A percentile compares a stretch with the other conserved stretches of the same genome.
Conservation (phyloP, 306 rosid species). For the Lablab purpureus region DNA sequence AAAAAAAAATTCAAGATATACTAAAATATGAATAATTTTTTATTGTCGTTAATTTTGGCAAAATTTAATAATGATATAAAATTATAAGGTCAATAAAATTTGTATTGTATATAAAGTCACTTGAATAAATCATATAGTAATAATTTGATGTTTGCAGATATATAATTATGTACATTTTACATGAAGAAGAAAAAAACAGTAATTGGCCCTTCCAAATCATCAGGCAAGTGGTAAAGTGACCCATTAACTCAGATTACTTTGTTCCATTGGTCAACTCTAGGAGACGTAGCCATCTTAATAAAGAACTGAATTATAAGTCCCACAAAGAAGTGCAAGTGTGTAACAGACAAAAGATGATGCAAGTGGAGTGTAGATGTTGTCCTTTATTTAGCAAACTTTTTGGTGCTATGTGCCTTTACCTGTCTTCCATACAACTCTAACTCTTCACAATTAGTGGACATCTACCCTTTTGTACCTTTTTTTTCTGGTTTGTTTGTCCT, state of each 20-base stretch:
- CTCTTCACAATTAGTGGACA: constrained; percentile 42
- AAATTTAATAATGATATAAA: too few relatives aligned
- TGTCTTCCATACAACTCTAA: constrained; percentile 50
- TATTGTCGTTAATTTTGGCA: too few relatives aligned
- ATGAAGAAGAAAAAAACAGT: too few relatives aligned
- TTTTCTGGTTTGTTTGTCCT: constrained; percentile 11
- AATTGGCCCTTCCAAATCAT: neutral
- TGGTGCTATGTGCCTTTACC: constrained; percentile 43
- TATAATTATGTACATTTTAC: too few relatives aligned
- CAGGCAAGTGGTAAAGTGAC: neutral
- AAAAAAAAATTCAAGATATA: too few relatives aligned
- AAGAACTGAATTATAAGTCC: constrained; percentile 32
- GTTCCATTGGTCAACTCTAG: constrained; percentile 26
- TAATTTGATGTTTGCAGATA: too few relatives aligned
- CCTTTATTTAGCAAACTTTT: constrained; percentile 34
- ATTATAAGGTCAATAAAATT: too few relatives aligned
- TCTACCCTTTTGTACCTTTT: neutral
- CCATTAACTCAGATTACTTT: neutral
- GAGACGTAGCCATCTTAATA: constrained; percentile 3
- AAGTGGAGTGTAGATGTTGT: constrained; percentile 35
- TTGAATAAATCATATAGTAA: too few relatives aligned
- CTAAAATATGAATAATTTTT: too few relatives aligned
- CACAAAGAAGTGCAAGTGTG: neutral
- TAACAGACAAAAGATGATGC: constrained; percentile 28
- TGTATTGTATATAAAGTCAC: too few relatives aligned